Base-by-base conservation (phyloP, 208 protist genomes). In the Acanthamoeba polyphaga region DNA sequence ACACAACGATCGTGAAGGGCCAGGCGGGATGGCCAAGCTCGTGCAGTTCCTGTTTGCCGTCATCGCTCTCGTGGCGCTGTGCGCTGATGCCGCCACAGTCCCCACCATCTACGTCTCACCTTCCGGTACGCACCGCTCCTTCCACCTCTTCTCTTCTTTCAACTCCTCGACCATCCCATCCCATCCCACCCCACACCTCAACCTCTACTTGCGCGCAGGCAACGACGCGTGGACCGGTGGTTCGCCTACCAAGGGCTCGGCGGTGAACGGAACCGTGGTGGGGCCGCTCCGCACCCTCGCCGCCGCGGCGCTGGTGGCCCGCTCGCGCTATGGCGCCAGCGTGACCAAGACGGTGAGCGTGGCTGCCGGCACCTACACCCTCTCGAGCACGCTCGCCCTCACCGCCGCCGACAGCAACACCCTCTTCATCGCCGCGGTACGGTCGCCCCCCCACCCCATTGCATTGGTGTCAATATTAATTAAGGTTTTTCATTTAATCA, bases 101-200 rank as follows among this genome's bases (percentile, higher is more conserved):
- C 70, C 70, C 70, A 78, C 70, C 6, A 78, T 78, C n/a, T 78
- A 78, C 70, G 70, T 78, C 29, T 78, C 70, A 3, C 38, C 70
- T 5, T 78, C 70, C 22, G 60, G 60, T 66, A 66, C 60, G 2
- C n/a, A n/a, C n/a, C n/a, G n/a, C n/a, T n/a, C n/a, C n/a, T 66
- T 17, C 60, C 12, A 66, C 13, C 7, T 17, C 12, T 66, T 24
- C 70, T 46, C 70, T 19, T 78, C 29, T 9, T 49, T 49, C 29
- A 1, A 38, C 4, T 49, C 7, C n/a, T 22, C 19, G n/a, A 78
- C 38, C 12, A 29, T 78, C 29, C 38, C n/a, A n/a, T n/a, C n/a
- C n/a, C n/a, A n/a, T n/a, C n/a, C n/a, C n/a, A n/a, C n/a, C n/a
- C n/a, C 38, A 3, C 38, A 3, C 38, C 38, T 38, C 38, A 38